Conservation (phyloP, 176 grass and related monocot genomes). For the Phoenix roebelenii region DNA sequence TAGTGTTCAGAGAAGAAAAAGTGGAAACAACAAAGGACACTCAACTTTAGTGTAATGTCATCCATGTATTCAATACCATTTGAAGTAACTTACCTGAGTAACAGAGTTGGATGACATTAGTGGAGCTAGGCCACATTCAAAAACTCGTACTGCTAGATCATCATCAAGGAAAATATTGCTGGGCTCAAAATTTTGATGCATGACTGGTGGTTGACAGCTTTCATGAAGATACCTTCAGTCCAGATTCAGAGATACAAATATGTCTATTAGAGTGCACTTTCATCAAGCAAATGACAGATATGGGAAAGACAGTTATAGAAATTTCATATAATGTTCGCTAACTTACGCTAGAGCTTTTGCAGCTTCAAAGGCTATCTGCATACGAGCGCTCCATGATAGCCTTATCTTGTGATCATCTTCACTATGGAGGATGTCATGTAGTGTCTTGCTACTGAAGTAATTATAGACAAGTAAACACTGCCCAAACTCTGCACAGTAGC, state of each 20-base stretch:
- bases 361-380: constrained; percentile 48
- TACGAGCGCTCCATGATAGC: constrained; percentile 57
- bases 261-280: too few relatives aligned
- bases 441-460: constrained; percentile 68
- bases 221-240: constrained; percentile 25
- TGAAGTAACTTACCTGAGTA: constrained; percentile 5
- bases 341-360: constrained; percentile 87
- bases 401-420: constrained; percentile 30
- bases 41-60: too few relatives aligned
- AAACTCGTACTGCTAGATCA: constrained; percentile 10
- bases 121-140: constrained; percentile 13
- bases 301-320: too few relatives aligned
- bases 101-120: background rate
- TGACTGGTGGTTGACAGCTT: constrained; percentile 6
- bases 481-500: constrained; percentile 71
- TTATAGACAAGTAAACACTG: constrained; percentile 77
- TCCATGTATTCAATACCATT: too few relatives aligned
- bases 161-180: constrained; percentile 14
- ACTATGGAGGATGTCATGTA: constrained; percentile 58
- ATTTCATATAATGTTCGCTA: background rate
- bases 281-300: too few relatives aligned
- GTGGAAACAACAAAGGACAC: too few relatives aligned
- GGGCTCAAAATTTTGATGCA: constrained; percentile 10
- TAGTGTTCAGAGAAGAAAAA: too few relatives aligned
- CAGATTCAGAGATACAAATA: background rate